Conservation (phyloP, 106 monocot species). For the Allium cepa region DNA sequence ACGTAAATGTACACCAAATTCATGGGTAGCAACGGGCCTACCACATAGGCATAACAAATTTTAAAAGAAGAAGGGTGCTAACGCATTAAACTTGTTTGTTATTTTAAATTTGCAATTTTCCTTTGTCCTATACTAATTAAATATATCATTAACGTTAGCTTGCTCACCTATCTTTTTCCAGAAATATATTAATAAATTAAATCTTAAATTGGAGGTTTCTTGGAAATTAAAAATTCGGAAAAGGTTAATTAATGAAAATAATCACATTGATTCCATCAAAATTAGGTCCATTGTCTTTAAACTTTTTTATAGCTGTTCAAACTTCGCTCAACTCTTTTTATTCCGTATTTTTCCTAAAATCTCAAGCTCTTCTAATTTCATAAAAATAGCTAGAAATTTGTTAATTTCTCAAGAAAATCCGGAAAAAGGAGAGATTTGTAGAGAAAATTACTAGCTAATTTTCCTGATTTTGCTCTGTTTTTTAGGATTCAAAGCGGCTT, state of each 20-base stretch:
- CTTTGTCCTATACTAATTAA: no score
- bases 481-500: slow-evolving; percentile 3
- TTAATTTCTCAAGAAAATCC: slow-evolving; percentile 13
- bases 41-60: no score
- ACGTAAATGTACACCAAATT: no score
- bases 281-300: slow-evolving; percentile 3
- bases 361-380: neutral
- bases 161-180: no score
- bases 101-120: no score
- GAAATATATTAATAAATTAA: no score
- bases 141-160: no score
- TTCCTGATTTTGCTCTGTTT: slow-evolving; percentile 12
- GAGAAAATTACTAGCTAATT: neutral
- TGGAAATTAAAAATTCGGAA: neutral
- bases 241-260: neutral
- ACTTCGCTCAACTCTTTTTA: neutral
- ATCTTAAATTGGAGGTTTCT: neutral
- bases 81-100: no score
- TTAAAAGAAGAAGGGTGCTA: no score
- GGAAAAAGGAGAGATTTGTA: slow-evolving; percentile 17
- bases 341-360: neutral
- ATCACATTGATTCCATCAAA: slow-evolving; percentile 12
- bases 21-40: no score
- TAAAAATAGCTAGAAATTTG: slow-evolving; percentile 7
- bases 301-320: neutral